These are phyloP conservation scores for Flammula alnicola DNA, from an alignment of 1,284 basidiomycete genomes.

Conservation along the genomic window DNA sequence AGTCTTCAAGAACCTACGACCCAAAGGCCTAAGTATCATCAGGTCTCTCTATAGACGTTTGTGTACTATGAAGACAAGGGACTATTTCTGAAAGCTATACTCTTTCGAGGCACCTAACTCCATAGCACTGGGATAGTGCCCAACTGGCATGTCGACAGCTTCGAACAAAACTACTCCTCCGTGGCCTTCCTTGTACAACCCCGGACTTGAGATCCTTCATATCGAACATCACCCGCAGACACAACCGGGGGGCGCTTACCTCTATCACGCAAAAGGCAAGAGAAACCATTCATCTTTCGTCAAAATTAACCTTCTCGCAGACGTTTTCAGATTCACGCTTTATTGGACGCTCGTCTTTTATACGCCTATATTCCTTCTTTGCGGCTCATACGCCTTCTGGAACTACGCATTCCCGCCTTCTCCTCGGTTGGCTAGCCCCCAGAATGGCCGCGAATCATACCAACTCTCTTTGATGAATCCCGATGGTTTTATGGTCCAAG, in stretches of 20 bases:
- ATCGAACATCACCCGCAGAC: slow-evolving; percentile 43
- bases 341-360: slow-evolving; percentile 86
- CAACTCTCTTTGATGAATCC: slow-evolving; percentile 18
- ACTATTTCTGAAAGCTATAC: neutral
- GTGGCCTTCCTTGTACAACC: slow-evolving; percentile 64
- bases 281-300: too few species aligned
- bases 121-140: too few species aligned
- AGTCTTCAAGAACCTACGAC: too few species aligned
- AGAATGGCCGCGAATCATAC: slow-evolving; percentile 19
- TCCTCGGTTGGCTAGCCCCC: slow-evolving; percentile 3
- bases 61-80: neutral
- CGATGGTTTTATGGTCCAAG: slow-evolving; percentile 17
- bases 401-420: slow-evolving; percentile 46
- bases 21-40: too few species aligned
- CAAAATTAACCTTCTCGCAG: slow-evolving; percentile 40
- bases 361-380: slow-evolving; percentile 69
- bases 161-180: slow-evolving; percentile 32
- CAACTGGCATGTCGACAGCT: slow-evolving; percentile 16
- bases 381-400: slow-evolving; percentile 72
- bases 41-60: neutral
- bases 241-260: slow-evolving; percentile 50
- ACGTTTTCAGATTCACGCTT: slow-evolving; percentile 82
- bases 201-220: slow-evolving; percentile 51
- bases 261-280: slow-evolving; percentile 47
- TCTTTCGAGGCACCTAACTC: too few species aligned